Percentiles rank a stretch among this genome's conserved stretches.
These are phyloP conservation scores for Bothia castanella DNA, from an alignment of 1,284 basidiomycete genomes.

Conservation along the genomic window DNA sequence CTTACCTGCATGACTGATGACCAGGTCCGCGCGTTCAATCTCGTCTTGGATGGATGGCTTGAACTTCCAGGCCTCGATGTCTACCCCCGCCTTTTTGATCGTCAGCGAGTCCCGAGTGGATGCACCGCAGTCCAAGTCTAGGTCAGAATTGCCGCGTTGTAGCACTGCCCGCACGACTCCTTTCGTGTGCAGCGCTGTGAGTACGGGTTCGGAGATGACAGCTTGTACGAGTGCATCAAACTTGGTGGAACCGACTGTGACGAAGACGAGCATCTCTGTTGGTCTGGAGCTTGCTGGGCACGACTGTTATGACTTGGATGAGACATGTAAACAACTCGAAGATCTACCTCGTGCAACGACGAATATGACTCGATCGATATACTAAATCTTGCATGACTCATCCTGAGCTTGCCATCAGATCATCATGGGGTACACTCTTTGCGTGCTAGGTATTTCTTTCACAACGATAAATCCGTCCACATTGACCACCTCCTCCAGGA, in stretches of 20 bases:
- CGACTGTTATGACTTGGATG: neutral
- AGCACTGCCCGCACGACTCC: slow-evolving; percentile 62
- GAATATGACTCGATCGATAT: slow-evolving; percentile 17
- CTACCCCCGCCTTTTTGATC: slow-evolving; percentile 40
- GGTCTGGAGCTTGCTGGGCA: neutral
- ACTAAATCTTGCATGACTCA: neutral
- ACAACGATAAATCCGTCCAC: neutral
- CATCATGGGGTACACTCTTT: slow-evolving; percentile 41
- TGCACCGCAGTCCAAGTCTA: slow-evolving; percentile 15
- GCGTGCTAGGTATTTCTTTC: slow-evolving; percentile 34
- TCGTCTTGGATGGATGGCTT: slow-evolving; percentile 66
- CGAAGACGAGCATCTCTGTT: slow-evolving; percentile 58
- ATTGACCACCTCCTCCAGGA: slow-evolving; percentile 47
- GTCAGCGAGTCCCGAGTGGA: slow-evolving; percentile 24
- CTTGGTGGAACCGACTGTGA: slow-evolving; percentile 89
- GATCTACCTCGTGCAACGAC: neutral
- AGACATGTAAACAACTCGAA: neutral
- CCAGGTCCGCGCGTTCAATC: slow-evolving; percentile 64
- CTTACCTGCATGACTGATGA: slow-evolving; percentile 92
- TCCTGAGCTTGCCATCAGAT: neutral
- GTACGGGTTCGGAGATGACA: slow-evolving; percentile 55
- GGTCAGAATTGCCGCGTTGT: slow-evolving; percentile 67
- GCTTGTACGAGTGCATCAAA: slow-evolving; percentile 73
- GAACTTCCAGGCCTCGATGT: slow-evolving; percentile 67
- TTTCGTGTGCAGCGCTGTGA: slow-evolving; percentile 48